Evolutionary conservation across 73 alveolate genomes (phyloP), one percentile per base, ranked within the genome.

Genomic region (Paramecium primaurelia): DNA sequence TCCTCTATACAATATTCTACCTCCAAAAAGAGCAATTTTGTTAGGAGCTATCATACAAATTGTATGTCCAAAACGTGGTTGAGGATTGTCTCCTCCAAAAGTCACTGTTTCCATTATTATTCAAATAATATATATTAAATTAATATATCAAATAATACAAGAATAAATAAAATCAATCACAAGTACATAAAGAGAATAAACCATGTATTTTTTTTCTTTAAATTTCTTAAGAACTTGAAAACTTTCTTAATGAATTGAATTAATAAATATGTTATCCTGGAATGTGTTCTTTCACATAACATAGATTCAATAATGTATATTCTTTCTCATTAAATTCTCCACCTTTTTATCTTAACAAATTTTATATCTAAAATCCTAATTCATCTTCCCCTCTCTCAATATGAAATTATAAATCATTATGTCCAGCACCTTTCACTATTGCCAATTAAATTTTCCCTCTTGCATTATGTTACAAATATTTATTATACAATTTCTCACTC

Each of bases 11-110:
- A 26, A 26, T 77, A n/a, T 5, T 25, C 26, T 77, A 88, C 93
- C 93, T 30, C 99, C 99, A 34, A 96, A 96, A 54, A 96, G 96
- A 9, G 95, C 94, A 28, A 96, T 99, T 80, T 92, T 95, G 59
- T 95, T 92, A 93, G 93, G 95, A 64, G 98, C 96, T 69, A 97
- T 95, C 58, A 94, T 89, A 28, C 99, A 98, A 38, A 98, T 97
- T 59, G 99, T 98, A 87, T 98, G 99, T 2, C 99, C 99, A 92
- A 97, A 98, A 85, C 99, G 93, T 14, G 98, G 86, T 71, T 88
- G 9, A 26, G 26, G 34, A 25, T 59, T 59, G 25, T 59, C 77
- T 22, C 26, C 26, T 59, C 34, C 77, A 59, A 59, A 59, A 30
- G 16, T 59, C 44, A 59, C 44, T 22, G 38, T 10, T 59, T 59